Percentiles rank a stretch among this genome's conserved stretches.
These are phyloP conservation scores for Paramecium tetraurelia DNA, from an alignment of 73 alveolate genomes.

Conservation along the genomic window DNA sequence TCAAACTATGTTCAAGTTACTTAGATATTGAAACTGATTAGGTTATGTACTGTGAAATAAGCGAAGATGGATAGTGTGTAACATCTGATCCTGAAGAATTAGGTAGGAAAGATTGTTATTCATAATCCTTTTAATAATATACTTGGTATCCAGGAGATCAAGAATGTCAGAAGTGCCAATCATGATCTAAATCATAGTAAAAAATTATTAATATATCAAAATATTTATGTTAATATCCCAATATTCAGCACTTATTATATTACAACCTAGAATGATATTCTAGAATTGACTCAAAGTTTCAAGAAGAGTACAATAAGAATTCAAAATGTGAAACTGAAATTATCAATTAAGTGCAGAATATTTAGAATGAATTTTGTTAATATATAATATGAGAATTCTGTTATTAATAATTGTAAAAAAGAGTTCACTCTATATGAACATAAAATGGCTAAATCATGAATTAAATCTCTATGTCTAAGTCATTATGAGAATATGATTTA, in stretches of 20 bases:
- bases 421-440: too few relatives aligned
- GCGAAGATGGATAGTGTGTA: neutral
- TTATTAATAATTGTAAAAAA: too few relatives aligned
- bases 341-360: neutral
- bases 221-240: too few relatives aligned
- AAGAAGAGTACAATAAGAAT: too few relatives aligned
- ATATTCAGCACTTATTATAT: neutral
- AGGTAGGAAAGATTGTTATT: neutral
- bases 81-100: neutral
- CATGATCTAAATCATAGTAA: neutral
- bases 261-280: neutral
- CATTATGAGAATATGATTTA: too few relatives aligned
- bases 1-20: neutral
- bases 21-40: neutral
- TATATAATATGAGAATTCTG: too few relatives aligned
- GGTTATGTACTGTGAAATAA: neutral
- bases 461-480: too few relatives aligned
- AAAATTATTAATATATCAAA: too few relatives aligned
- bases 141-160: neutral
- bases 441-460: too few relatives aligned
- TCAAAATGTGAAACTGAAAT: too few relatives aligned
- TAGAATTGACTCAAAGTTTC: too few relatives aligned
- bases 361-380: too few relatives aligned
- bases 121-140: neutral
- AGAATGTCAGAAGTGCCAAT: neutral